Evolutionary conservation across 2,329 filamentous ascomycete species (phyloP).

Genomic region (Penicillium sp.): DNA sequence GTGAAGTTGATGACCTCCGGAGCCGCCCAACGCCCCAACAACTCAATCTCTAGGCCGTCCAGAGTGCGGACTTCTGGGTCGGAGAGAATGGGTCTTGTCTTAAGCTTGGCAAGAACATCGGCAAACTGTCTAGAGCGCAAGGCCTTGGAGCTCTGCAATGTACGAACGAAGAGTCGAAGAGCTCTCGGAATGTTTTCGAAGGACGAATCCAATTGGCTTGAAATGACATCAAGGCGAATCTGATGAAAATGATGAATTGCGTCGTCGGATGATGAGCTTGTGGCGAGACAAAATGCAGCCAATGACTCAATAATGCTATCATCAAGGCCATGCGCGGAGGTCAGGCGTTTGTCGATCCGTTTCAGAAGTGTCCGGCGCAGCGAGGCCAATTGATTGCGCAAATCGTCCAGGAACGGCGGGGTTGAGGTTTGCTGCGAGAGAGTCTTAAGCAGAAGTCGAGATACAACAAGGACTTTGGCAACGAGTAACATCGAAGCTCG

Average conservation of each 20-base stretch:
- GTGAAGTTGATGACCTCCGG: conserved; percentile 83
- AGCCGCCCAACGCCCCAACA: conserved; percentile 77
- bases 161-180: conserved; percentile 73
- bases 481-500: conserved; percentile 56
- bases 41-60: conserved; percentile 73
- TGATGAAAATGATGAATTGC: conserved; percentile 77
- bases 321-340: conserved; percentile 44
- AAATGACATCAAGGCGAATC: conserved; percentile 70
- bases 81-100: conserved; percentile 70
- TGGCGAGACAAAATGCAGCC: conserved; percentile 79
- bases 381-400: conserved; percentile 64
- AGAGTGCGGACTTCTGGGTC: conserved; percentile 67
- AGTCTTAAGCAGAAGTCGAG: conserved; percentile 73
- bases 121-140: conserved; percentile 73
- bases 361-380: conserved; percentile 67
- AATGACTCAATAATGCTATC: conserved; percentile 68
- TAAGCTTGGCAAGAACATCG: conserved; percentile 68
- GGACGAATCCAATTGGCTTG: conserved; percentile 58
- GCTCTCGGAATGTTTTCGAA: conserved; percentile 62
- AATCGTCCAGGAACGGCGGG: conserved; percentile 60
- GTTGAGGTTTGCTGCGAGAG: conserved; percentile 57
- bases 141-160: conserved; percentile 74
- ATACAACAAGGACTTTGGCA: conserved; percentile 75
- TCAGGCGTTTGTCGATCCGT: conserved; percentile 61
- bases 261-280: conserved; percentile 77